Percentiles rank a stretch among this genome's conserved stretches.
Evolutionary conservation across 2,329 filamentous ascomycete species (phyloP).

Genomic region (Trichoderma sp.): DNA sequence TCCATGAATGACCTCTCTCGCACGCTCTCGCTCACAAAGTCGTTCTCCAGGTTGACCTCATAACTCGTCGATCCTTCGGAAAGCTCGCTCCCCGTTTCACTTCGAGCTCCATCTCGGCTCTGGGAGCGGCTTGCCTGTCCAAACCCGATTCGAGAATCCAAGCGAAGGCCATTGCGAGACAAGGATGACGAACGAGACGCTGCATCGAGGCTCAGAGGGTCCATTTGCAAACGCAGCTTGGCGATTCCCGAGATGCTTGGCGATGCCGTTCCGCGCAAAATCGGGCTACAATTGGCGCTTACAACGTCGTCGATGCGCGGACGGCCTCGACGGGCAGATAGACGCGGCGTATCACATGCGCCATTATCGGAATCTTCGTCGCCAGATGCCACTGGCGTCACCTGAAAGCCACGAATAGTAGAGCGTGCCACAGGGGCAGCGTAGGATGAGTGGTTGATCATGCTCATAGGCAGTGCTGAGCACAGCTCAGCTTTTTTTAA

Average conservation of each 20-base stretch:
- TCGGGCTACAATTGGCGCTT: constrained; percentile 64
- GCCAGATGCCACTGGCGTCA: constrained; percentile 56
- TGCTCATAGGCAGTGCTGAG: constrained; percentile 33
- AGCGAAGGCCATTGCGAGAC: constrained; percentile 53
- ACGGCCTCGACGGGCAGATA: constrained; percentile 44
- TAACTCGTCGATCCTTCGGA: constrained; percentile 78
- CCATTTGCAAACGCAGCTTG: constrained; percentile 77
- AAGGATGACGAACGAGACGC: constrained; percentile 58
- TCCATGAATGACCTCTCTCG: constrained; percentile 48
- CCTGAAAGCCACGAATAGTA: constrained; percentile 59
- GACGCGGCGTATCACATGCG: constrained; percentile 41
- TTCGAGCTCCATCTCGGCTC: constrained; percentile 58
- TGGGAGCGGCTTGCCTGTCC: constrained; percentile 56
- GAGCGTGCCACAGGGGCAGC: constrained; percentile 53
- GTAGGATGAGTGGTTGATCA: constrained; percentile 42
- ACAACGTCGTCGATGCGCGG: constrained; percentile 57
- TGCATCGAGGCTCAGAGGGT: constrained; percentile 69
- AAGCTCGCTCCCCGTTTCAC: constrained; percentile 56
- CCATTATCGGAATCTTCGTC: constrained; percentile 60
- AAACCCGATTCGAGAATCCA: constrained; percentile 49
- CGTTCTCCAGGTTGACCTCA: constrained; percentile 79
- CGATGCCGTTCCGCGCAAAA: constrained; percentile 54
- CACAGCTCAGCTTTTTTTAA: neutral
- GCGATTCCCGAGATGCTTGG: constrained; percentile 73
- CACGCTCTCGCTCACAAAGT: constrained; percentile 74